phyloP scores from a whole-genome alignment of 2,329 filamentous ascomycete genomes.

The Malbranchea zuffiana region DNA sequence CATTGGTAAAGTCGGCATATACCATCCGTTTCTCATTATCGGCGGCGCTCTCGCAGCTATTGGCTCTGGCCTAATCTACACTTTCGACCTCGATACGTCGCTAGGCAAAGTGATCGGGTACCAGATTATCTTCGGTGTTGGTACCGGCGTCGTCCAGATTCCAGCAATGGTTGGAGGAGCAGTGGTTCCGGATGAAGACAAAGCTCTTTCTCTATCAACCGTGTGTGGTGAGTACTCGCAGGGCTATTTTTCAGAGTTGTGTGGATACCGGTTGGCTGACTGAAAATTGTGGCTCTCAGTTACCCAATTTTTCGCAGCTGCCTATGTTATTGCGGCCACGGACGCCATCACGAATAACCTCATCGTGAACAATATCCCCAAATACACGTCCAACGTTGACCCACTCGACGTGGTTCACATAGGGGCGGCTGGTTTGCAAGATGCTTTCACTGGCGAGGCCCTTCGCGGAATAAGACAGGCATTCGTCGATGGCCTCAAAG shows the following conservation, averaged over 20 bases:
- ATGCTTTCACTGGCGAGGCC: slow-evolving; percentile 40
- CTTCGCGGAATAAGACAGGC: slow-evolving; percentile 30
- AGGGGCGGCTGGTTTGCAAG: slow-evolving; percentile 50
- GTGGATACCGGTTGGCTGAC: no score
- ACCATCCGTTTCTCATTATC: slow-evolving; percentile 23
- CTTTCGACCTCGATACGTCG: slow-evolving; percentile 24
- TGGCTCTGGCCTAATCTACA: slow-evolving; percentile 28
- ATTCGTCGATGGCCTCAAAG: slow-evolving; percentile 17
- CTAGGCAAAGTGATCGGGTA: slow-evolving; percentile 31
- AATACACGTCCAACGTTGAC: slow-evolving; percentile 30
- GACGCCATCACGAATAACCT: slow-evolving; percentile 31
- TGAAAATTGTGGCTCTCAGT: slow-evolving; percentile 31
- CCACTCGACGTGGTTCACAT: slow-evolving; percentile 32
- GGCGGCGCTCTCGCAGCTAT: slow-evolving; percentile 24
- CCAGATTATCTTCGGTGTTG: slow-evolving; percentile 27
- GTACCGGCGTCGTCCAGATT: slow-evolving; percentile 28
- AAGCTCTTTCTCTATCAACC: slow-evolving; percentile 26
- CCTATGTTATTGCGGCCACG: slow-evolving; percentile 27
- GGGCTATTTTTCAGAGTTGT: no score
- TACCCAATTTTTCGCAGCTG: slow-evolving; percentile 32
- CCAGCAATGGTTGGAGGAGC: slow-evolving; percentile 28
- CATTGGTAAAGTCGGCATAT: not conserved
- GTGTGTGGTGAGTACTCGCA: slow-evolving; percentile 31
- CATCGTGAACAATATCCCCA: slow-evolving; percentile 20
- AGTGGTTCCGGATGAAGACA: slow-evolving; percentile 21